phyloP scores from a whole-genome alignment of 345 rosid genomes.

The Nephelium lappaceum region DNA sequence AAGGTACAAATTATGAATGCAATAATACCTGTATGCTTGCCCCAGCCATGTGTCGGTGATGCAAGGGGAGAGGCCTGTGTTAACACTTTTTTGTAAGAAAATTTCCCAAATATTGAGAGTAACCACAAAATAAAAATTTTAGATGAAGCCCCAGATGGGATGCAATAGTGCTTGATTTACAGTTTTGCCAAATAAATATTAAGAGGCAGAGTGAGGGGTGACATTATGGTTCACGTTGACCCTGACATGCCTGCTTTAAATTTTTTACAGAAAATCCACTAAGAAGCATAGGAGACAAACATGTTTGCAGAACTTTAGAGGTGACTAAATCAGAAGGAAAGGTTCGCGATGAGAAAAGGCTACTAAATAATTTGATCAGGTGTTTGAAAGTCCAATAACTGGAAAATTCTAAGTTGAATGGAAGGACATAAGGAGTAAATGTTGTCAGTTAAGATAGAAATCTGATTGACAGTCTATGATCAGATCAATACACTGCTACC shows the following conservation, averaged over 20 bases:
- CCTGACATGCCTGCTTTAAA: not conserved
- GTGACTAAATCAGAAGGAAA: not conserved
- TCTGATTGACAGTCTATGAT: not conserved
- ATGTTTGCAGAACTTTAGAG: not conserved
- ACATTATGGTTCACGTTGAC: not conserved
- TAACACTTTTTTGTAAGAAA: constrained; percentile 26
- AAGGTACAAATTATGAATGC: constrained; percentile 10
- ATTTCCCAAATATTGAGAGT: not conserved
- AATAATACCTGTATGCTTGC: constrained; percentile 76
- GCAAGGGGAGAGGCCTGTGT: constrained; percentile 91
- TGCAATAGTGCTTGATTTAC: not conserved
- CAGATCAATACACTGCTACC: not conserved
- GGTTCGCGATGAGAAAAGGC: constrained; percentile 7
- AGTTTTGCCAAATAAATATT: not conserved
- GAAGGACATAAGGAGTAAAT: not conserved
- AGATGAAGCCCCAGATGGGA: not conserved
- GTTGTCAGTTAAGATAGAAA: not conserved
- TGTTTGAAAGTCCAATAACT: constrained; percentile 6
- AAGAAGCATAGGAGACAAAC: not conserved
- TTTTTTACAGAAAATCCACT: not conserved
- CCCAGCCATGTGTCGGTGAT: constrained; percentile 80
- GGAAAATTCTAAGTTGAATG: not conserved
- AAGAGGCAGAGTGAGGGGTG: not conserved
- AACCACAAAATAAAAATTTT: not conserved
- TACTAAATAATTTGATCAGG: not conserved